phyloP scores from a whole-genome alignment of 1,284 basidiomycete species.

The Anthracocystis setariae region DNA sequence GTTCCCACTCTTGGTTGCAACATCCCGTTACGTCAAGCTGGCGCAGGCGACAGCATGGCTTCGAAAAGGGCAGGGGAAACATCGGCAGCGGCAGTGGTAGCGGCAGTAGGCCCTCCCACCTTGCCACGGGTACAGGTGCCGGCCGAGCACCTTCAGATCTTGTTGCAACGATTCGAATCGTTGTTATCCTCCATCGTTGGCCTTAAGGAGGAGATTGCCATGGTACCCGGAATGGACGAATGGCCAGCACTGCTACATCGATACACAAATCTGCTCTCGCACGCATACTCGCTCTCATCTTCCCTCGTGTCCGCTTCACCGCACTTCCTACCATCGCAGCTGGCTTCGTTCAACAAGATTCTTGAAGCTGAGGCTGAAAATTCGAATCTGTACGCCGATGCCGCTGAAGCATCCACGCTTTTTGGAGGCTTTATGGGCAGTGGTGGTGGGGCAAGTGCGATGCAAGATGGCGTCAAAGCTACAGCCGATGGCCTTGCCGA shows the following conservation, averaged over 20 bases:
- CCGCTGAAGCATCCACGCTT: conserved; percentile 13
- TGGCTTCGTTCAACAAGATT: conserved; percentile 54
- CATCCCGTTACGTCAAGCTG: no score
- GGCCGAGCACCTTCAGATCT: conserved; percentile 49
- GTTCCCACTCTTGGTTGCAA: no score
- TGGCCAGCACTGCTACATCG: conserved; percentile 57
- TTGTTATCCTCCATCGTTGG: conserved; percentile 55
- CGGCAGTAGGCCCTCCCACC: conserved; percentile 25
- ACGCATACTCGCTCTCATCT: conserved; percentile 54
- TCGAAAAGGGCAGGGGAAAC: conserved; percentile 19
- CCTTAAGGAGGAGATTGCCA: conserved; percentile 55
- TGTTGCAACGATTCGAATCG: conserved; percentile 57
- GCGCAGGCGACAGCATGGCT: conserved; percentile 10
- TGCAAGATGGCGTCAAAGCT: conserved; percentile 39
- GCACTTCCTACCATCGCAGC: conserved; percentile 55
- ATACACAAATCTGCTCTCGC: conserved; percentile 56
- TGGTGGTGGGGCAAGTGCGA: neutral
- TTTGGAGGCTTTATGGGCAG: conserved; percentile 27
- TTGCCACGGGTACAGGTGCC: conserved; percentile 38
- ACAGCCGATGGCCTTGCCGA: conserved; percentile 48
- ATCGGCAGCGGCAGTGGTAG: conserved; percentile 4
- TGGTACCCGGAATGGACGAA: conserved; percentile 57
- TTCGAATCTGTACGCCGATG: conserved; percentile 50
- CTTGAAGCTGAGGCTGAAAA: conserved; percentile 54
- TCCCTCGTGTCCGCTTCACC: conserved; percentile 53